Percentiles rank a stretch among this genome's conserved stretches.
phyloP scores from a whole-genome alignment of 176 grass and related monocot genomes.

The Aechmea fasciata region DNA sequence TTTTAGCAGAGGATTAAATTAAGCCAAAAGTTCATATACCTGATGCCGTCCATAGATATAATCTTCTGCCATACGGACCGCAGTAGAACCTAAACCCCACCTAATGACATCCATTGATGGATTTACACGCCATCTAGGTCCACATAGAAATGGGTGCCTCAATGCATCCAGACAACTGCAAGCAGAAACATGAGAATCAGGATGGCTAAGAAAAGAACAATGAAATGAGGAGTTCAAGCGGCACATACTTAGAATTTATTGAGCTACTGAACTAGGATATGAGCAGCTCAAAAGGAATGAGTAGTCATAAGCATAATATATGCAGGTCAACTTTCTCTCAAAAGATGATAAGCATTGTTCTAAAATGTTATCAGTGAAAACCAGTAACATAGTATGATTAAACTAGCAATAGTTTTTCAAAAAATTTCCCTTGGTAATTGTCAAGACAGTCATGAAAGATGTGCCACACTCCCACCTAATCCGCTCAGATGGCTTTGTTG shows the following conservation, averaged over 20 bases:
- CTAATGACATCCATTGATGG: conserved; percentile 57
- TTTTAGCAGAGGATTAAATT: background rate
- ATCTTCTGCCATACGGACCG: conserved; percentile 88
- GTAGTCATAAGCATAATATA: too few relatives aligned
- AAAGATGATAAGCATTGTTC: too few relatives aligned
- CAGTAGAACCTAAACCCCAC: conserved; percentile 91
- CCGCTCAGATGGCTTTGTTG: conserved; percentile 67
- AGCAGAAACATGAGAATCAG: conserved; percentile 9
- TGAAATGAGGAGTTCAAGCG: background rate
- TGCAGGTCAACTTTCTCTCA: too few relatives aligned
- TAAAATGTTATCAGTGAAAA: too few relatives aligned
- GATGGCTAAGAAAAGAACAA: conserved; percentile 5
- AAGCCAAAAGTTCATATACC: conserved; percentile 24
- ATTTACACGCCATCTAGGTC: conserved; percentile 79
- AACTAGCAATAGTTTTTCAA: too few relatives aligned
- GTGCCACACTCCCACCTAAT: conserved; percentile 56
- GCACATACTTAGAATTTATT: too few relatives aligned
- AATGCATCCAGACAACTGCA: conserved; percentile 79
- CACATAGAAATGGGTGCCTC: conserved; percentile 91
- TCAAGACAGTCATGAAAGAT: background rate
- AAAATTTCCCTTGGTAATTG: too few relatives aligned
- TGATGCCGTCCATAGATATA: conserved; percentile 87
- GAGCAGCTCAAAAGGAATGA: too few relatives aligned
- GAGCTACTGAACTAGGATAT: too few relatives aligned
- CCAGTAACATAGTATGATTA: too few relatives aligned